Evolutionary conservation across 169 alveolate species (phyloP).

Genomic region (Plasmodium coatneyi): DNA sequence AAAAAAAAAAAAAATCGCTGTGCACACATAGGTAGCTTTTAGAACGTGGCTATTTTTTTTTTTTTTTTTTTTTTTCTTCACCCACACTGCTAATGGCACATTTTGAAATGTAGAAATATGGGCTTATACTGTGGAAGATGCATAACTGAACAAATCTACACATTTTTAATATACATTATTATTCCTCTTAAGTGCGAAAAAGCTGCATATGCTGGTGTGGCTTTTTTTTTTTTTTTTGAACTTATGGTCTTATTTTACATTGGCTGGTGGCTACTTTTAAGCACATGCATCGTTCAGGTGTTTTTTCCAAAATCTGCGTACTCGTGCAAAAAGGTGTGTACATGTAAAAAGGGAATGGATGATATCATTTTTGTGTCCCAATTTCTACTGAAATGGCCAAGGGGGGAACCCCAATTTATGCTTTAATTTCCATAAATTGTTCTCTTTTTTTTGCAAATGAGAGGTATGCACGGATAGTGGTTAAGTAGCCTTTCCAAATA

Average conservation of each 20-base stretch:
- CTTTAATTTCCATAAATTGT: background rate
- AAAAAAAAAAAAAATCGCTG: constrained; percentile 27
- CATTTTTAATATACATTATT: background rate
- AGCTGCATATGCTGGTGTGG: background rate
- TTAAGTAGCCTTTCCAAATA: background rate
- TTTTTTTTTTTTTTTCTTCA: constrained; percentile 10
- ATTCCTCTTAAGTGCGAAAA: background rate
- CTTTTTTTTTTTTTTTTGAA: background rate
- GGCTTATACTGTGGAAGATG: background rate
- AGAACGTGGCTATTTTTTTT: constrained; percentile 13
- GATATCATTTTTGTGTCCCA: background rate
- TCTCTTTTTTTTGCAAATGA: constrained; percentile 8
- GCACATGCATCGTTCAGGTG: background rate
- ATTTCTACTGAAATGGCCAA: constrained; percentile 7
- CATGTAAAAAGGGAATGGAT: background rate
- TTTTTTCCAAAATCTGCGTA: constrained; percentile 8
- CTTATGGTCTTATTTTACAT: background rate
- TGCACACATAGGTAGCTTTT: background rate
- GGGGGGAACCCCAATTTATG: background rate
- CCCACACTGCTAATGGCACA: background rate
- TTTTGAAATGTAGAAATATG: constrained; percentile 9
- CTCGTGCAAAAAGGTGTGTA: constrained; percentile 8
- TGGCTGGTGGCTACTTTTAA: background rate
- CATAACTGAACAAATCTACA: background rate
- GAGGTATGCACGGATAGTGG: background rate